Evolutionary conservation across 2,329 filamentous ascomycete species (phyloP).

Genomic region (Pseudocercospora cruenta): DNA sequence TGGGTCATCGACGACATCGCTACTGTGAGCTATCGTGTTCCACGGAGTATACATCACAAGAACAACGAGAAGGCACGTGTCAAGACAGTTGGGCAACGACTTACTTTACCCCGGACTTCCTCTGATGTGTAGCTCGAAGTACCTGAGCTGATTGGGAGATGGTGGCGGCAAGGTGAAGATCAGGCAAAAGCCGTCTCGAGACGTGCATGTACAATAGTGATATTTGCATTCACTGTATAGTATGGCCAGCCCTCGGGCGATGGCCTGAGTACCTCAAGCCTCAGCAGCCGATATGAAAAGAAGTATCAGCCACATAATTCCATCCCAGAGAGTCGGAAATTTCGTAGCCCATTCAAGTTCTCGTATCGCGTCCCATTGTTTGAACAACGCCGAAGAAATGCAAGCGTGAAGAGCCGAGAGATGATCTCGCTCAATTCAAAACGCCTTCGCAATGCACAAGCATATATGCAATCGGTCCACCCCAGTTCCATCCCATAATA

Average conservation of each 20-base stretch:
- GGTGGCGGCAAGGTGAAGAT: too few species aligned
- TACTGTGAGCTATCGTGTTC: too few species aligned
- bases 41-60: too few species aligned
- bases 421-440: background rate
- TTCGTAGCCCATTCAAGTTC: constrained; percentile 17
- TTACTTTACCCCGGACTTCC: too few species aligned
- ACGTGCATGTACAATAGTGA: background rate
- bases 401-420: constrained; percentile 9
- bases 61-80: too few species aligned
- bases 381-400: constrained; percentile 15
- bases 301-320: background rate
- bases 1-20: too few species aligned
- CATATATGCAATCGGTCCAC: constrained; percentile 2
- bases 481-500: background rate
- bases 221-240: background rate
- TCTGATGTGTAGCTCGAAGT: too few species aligned
- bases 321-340: background rate
- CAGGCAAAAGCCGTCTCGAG: too few species aligned
- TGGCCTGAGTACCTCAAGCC: background rate
- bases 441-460: constrained; percentile 13
- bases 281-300: background rate
- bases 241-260: background rate
- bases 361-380: constrained; percentile 11
- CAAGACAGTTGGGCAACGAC: too few species aligned
- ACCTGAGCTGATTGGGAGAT: too few species aligned